These are phyloP conservation scores for Starmerella sirachaensis DNA, from an alignment of 805 yeast species.

Conservation along the genomic window DNA sequence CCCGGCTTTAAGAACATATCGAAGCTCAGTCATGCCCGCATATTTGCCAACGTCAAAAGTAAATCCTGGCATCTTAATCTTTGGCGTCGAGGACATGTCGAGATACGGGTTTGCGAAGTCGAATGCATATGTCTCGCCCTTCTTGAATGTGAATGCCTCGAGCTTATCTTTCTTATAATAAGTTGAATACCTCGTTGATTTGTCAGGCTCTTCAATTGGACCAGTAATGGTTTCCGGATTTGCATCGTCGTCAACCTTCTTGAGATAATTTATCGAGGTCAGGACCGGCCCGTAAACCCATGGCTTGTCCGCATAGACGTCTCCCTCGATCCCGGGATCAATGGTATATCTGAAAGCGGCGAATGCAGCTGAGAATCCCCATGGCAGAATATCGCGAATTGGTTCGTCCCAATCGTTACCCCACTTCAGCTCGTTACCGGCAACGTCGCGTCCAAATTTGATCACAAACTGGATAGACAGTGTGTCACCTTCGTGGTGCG, in stretches of 20 bases:
- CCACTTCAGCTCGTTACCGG: slow-evolving; percentile 45
- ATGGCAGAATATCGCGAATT: slow-evolving; percentile 46
- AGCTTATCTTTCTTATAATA: slow-evolving; percentile 35
- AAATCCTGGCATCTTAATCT: slow-evolving; percentile 42
- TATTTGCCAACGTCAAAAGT: slow-evolving; percentile 30
- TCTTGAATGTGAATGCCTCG: slow-evolving; percentile 32
- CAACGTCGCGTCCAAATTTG: slow-evolving; percentile 33
- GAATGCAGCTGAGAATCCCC: slow-evolving; percentile 43
- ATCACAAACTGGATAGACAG: slow-evolving; percentile 33
- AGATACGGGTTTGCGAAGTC: slow-evolving; percentile 46
- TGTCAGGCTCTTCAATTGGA: slow-evolving; percentile 22
- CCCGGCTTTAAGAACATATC: slow-evolving; percentile 28
- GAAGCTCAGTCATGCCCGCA: slow-evolving; percentile 29
- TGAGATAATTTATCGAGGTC: slow-evolving; percentile 42
- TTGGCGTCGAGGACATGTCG: slow-evolving; percentile 40
- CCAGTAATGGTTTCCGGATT: slow-evolving; percentile 6
- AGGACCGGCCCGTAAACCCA: slow-evolving; percentile 51
- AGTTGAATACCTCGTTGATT: slow-evolving; percentile 33
- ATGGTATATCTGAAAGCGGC: slow-evolving; percentile 45
- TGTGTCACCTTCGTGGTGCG: slow-evolving; percentile 23
- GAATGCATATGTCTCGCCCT: slow-evolving; percentile 33
- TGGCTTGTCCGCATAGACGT: slow-evolving; percentile 48
- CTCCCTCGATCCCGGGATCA: slow-evolving; percentile 56
- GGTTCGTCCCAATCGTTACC: slow-evolving; percentile 61
- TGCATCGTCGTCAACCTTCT: slow-evolving; percentile 5